phyloP scores from a whole-genome alignment of 192 early-diverging fungal species.

The Backusella psychrophila region DNA sequence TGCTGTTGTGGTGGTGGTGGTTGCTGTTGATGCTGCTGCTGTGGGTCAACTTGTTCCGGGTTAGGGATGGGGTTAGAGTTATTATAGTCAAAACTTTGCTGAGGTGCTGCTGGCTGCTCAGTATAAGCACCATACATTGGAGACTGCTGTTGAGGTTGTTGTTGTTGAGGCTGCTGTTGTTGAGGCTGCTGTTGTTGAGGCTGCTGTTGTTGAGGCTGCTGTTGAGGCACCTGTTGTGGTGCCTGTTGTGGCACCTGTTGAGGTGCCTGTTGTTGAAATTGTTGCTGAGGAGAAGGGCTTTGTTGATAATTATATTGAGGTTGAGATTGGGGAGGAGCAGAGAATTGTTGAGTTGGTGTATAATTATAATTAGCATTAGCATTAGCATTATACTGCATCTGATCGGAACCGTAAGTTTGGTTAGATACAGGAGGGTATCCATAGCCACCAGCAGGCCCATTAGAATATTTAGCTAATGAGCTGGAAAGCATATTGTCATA shows the following conservation, averaged over 20 bases:
- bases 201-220: conserved; percentile 29
- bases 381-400: background rate
- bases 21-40: conserved; percentile 6
- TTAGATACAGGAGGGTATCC: background rate
- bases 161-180: background rate
- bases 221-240: background rate
- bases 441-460: conserved; percentile 17
- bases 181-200: background rate
- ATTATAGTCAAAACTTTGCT: conserved; percentile 28
- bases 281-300: conserved; percentile 26
- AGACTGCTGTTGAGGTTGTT: background rate
- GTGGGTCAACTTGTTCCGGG: conserved; percentile 21
- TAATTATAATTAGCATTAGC: conserved; percentile 1
- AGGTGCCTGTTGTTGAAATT: conserved; percentile 13
- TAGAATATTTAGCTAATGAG: conserved; percentile 57
- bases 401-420: background rate
- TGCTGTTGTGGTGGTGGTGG: conserved; percentile 29
- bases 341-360: conserved; percentile 10
- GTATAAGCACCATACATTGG: conserved; percentile 3
- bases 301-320: background rate
- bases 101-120: conserved; percentile 15
- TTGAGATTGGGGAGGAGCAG: background rate
- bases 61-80: background rate
- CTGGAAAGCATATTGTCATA: conserved; percentile 75
- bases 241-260: background rate